Evolutionary conservation across 2,329 filamentous ascomycete genomes (phyloP), one percentile per base, ranked within the genome.

Genomic region (Fusarium napiforme): DNA sequence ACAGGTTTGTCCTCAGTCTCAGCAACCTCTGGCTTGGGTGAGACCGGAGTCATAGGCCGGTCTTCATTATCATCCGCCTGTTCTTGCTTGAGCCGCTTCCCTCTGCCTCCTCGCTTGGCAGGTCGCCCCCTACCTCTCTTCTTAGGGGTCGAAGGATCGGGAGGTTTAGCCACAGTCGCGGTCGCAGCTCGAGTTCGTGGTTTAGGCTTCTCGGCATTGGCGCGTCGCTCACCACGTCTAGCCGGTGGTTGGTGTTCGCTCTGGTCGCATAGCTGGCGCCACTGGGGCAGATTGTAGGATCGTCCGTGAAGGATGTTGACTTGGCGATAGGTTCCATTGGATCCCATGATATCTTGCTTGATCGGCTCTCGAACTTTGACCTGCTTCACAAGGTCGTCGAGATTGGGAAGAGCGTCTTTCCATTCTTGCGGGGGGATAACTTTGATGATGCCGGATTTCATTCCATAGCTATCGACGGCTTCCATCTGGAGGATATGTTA

Each of bases 401-500:
- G 89, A 42, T 89, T 86, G 21, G 93, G 93, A 42, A 96, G 91
- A 32, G 90, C 87, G 73, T 95, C 90, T 82, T 90, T 96, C 96
- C 96, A 99, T 89, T 98, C 95, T 78, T 92, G 85, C 2, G 96
- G 96, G 34, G 96, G 95, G 60, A 98, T 92, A 66, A 99, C 93
- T 84, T 99, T 98, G 80, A 98, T 91, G 77, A 99, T 98, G 40
- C 96, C 96, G 28, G 95, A 96, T 83, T 94, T 94, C 96, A 99
- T 99, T 78, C 96, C 96, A 81, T 97, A 97, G 74, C 91, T 90
- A 82, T 99, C 94, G 71, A 99, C 90, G 82, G 94, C 95, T 79
- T 91, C 90, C 87, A 92, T 91, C 90, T 92, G 66, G 43, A 56
- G 75, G n/a, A 42, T 11, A 60, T 64, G 80, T 82, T 71, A 83